Percentiles rank a stretch among this genome's conserved stretches.
Conservation (phyloP, 441 rosid species). For the Populus hybrid region DNA sequence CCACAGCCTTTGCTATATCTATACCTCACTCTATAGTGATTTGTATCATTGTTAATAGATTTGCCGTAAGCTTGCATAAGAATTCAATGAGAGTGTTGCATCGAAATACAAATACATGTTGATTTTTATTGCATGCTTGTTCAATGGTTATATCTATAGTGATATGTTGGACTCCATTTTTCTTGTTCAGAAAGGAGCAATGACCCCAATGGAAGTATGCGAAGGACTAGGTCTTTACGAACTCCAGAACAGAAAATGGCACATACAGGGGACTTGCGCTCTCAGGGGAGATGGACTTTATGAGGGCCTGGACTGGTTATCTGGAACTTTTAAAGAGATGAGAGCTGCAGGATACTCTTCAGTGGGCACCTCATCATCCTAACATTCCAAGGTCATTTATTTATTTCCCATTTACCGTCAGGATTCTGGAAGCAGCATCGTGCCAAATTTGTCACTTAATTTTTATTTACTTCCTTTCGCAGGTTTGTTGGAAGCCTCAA, state of each 20-base stretch:
- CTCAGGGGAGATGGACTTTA: constrained; percentile 95
- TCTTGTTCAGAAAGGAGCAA: constrained; percentile 78
- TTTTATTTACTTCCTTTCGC: not conserved
- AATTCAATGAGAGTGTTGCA: not conserved
- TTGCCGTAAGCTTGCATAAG: not conserved
- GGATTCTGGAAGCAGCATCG: not conserved
- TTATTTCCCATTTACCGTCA: not conserved
- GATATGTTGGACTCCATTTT: not conserved
- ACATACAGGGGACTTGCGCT: constrained; percentile 97
- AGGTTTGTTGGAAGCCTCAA: constrained; percentile 16
- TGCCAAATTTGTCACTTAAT: not conserved
- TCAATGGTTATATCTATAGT: not conserved
- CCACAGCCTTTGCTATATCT: not conserved
- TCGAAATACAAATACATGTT: not conserved
- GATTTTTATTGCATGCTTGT: not conserved
- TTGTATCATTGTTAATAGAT: not conserved
- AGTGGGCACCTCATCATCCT: constrained; percentile 68
- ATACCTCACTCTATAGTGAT: not conserved
- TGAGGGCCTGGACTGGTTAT: constrained; percentile 96
- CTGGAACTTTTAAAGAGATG: constrained; percentile 80
- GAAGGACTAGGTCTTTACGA: constrained; percentile 92
- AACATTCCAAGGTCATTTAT: constrained; percentile 35
- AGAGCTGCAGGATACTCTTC: constrained; percentile 92
- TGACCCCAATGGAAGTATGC: constrained; percentile 90
- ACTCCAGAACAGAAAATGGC: constrained; percentile 96